These are phyloP conservation scores for Acanthamoeba lenticulata DNA, from an alignment of 208 protist species.

Conservation along the genomic window DNA sequence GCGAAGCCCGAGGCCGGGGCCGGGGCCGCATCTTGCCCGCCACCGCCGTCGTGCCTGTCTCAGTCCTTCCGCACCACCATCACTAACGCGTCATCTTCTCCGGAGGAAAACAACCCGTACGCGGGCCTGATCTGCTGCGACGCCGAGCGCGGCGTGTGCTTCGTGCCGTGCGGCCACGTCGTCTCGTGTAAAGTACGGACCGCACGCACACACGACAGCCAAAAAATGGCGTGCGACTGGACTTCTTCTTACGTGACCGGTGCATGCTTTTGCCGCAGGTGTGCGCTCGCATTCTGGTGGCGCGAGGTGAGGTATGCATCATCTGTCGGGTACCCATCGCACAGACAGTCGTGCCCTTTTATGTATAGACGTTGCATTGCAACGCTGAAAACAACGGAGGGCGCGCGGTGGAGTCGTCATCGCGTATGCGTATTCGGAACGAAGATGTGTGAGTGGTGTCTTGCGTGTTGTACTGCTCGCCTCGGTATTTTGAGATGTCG, in stretches of 20 bases:
- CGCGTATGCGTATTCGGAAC: no score
- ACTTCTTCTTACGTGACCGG: neutral
- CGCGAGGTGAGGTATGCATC: neutral
- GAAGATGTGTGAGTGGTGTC: no score
- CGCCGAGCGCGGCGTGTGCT: neutral
- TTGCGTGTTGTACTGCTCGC: neutral
- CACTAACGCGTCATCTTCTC: neutral
- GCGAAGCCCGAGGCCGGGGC: no score
- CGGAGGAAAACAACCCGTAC: neutral
- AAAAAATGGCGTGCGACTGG: no score
- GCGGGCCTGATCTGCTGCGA: neutral
- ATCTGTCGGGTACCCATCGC: neutral
- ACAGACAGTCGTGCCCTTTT: neutral
- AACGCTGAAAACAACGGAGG: no score
- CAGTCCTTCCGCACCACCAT: neutral
- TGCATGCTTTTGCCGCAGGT: neutral
- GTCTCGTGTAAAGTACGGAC: neutral
- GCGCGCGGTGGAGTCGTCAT: no score
- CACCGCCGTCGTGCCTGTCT: neutral
- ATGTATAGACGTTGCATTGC: neutral
- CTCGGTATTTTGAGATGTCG: slow-evolving; percentile 3
- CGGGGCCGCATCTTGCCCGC: no score
- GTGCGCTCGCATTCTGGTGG: neutral
- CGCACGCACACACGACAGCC: neutral
- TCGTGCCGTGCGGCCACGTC: neutral